Evolutionary conservation across 805 yeast genomes (phyloP).

Genomic region (Candida takata): DNA sequence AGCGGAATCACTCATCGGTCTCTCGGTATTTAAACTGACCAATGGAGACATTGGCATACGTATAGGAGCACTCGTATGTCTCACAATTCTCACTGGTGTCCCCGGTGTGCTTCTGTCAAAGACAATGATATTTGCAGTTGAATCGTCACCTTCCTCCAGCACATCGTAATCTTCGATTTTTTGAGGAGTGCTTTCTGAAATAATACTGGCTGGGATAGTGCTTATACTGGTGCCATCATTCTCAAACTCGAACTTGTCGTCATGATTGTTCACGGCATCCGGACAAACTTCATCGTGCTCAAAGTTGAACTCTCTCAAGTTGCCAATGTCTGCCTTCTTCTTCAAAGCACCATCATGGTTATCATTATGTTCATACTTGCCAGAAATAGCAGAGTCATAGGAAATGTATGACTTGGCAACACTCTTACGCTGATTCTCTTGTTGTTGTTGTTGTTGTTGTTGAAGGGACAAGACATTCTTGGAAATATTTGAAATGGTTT

Average conservation of each 20-base stretch:
- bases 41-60: no score
- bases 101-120: no score
- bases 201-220: constrained; percentile 11
- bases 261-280: constrained; percentile 7
- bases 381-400: constrained; percentile 51
- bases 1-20: no score
- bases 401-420: constrained; percentile 42
- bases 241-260: constrained; percentile 16
- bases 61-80: no score
- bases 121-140: no score
- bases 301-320: constrained; percentile 41
- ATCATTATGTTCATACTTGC: no score
- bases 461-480: constrained; percentile 19
- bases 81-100: no score
- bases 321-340: constrained; percentile 24
- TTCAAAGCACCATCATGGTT: no score
- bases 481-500: constrained; percentile 21
- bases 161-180: neutral
- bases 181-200: constrained; percentile 15
- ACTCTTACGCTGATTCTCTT: neutral
- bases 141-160: neutral
- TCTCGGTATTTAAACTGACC: no score
- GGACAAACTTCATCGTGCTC: constrained; percentile 16
- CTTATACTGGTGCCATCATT: constrained; percentile 12
- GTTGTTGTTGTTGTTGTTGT: constrained; percentile 6